phyloP scores from a whole-genome alignment of 352 stramenopile species.

The Phytophthora megakarya region DNA sequence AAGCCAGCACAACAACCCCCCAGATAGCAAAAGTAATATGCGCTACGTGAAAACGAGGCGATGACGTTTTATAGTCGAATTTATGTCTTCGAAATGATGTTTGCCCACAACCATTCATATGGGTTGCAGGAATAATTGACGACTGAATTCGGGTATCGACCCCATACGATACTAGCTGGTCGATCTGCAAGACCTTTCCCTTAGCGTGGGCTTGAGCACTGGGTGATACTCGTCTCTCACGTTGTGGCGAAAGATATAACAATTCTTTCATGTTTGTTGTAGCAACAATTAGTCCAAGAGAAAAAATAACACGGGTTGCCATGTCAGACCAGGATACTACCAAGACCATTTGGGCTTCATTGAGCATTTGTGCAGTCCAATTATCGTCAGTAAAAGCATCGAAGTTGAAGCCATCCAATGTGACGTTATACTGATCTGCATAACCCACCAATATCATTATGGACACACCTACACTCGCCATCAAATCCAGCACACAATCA shows the following conservation, averaged over 20 bases:
- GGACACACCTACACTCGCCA: slow-evolving; percentile 28
- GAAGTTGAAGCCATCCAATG: slow-evolving; percentile 4
- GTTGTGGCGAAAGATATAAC: not conserved
- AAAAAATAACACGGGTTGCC: slow-evolving; percentile 18
- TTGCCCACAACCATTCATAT: not conserved
- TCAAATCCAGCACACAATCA: slow-evolving; percentile 32
- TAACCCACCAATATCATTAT: slow-evolving; percentile 24
- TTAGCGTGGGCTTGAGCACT: not conserved
- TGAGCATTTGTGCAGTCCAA: slow-evolving; percentile 26
- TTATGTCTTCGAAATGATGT: not conserved
- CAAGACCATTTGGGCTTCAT: slow-evolving; percentile 32
- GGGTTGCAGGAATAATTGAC: not conserved
- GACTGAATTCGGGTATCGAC: not conserved
- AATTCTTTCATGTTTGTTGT: slow-evolving; percentile 29
- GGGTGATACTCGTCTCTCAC: not conserved
- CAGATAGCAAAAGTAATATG: slow-evolving; percentile 19
- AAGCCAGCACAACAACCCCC: slow-evolving; percentile 21
- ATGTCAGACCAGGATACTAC: slow-evolving; percentile 38
- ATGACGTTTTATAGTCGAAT: not conserved
- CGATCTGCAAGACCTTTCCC: not conserved
- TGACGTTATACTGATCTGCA: slow-evolving; percentile 6
- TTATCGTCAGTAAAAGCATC: slow-evolving; percentile 4
- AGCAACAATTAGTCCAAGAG: slow-evolving; percentile 22
- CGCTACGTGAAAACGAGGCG: not conserved
- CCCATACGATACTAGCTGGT: not conserved